Conservation (phyloP, 352 stramenopile genomes). For the Phytophthora hibernalis region DNA sequence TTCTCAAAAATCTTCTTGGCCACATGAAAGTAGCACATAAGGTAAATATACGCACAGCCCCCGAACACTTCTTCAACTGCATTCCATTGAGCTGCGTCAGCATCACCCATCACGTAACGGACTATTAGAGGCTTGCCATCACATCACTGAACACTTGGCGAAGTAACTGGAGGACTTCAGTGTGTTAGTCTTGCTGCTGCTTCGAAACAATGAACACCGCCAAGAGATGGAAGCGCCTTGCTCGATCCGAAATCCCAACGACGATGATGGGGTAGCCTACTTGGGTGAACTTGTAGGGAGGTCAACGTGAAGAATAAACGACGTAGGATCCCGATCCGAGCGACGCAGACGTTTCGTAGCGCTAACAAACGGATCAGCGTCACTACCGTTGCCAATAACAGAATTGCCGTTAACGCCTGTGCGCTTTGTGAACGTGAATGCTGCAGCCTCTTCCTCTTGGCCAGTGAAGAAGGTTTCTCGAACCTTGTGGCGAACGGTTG, state of each 20-base stretch:
- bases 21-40: conserved; percentile 37
- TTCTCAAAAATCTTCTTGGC: conserved; percentile 25
- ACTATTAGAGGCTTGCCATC: too few relatives aligned
- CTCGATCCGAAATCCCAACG: conserved; percentile 30
- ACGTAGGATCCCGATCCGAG: neutral
- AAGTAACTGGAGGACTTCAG: too few relatives aligned
- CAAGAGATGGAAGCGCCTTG: too few relatives aligned
- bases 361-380: conserved; percentile 19
- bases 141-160: too few relatives aligned
- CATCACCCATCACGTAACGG: too few relatives aligned
- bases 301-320: conserved; percentile 37
- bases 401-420: neutral
- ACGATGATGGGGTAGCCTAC: conserved; percentile 28
- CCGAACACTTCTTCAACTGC: conserved; percentile 14
- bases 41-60: neutral
- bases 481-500: conserved; percentile 1
- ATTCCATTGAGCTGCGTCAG: conserved; percentile 29
- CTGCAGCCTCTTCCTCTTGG: conserved; percentile 13
- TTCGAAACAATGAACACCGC: too few relatives aligned
- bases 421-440: conserved; percentile 14
- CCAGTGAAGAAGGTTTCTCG: conserved; percentile 6
- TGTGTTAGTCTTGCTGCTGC: too few relatives aligned
- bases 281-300: conserved; percentile 39
- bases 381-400: conserved; percentile 13
- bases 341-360: conserved; percentile 18